Evolutionary conservation across 2,329 filamentous ascomycete species (phyloP).

Genomic region (Alternaria ventricosa): DNA sequence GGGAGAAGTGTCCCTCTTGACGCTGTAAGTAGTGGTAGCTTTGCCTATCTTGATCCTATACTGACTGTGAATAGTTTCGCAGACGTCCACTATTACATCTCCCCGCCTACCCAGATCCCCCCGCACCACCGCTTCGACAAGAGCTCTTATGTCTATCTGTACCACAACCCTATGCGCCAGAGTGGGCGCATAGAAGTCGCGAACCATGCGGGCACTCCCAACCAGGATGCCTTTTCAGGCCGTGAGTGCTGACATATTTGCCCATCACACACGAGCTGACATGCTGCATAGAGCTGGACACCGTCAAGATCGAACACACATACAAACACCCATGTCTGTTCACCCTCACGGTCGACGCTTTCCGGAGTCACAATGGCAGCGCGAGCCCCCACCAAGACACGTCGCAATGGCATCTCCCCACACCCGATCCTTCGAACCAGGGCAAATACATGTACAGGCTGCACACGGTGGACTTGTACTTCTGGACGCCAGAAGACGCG

Average conservation of each 20-base stretch:
- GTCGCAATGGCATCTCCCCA: slow-evolving; percentile 75
- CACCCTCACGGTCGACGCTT: slow-evolving; percentile 66
- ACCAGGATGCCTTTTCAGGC: slow-evolving; percentile 82
- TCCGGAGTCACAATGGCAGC: slow-evolving; percentile 39
- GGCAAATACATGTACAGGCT: slow-evolving; percentile 81
- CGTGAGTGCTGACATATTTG: slow-evolving; percentile 59
- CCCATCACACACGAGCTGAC: slow-evolving; percentile 22
- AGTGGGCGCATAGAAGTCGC: slow-evolving; percentile 77
- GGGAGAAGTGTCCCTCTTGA: slow-evolving; percentile 56
- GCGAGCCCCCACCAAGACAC: slow-evolving; percentile 56
- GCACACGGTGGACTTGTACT: slow-evolving; percentile 78
- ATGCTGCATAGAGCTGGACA: slow-evolving; percentile 65
- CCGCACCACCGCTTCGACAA: slow-evolving; percentile 83
- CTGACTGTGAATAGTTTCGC: slow-evolving; percentile 64
- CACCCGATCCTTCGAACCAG: slow-evolving; percentile 74
- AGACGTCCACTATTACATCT: slow-evolving; percentile 81
- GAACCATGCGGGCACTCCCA: slow-evolving; percentile 73
- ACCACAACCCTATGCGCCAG: slow-evolving; percentile 72
- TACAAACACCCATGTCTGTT: slow-evolving; percentile 77
- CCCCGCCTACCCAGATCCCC: slow-evolving; percentile 68
- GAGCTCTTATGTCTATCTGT: slow-evolving; percentile 80
- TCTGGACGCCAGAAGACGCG: slow-evolving; percentile 78
- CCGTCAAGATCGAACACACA: slow-evolving; percentile 70
- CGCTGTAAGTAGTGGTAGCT: slow-evolving; percentile 50
- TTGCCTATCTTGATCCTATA: neutral